A percentile compares a stretch with the other conserved stretches of the same genome.
Conservation (phyloP, 192 early-diverging fungal genomes). For the Podila verticillata region DNA sequence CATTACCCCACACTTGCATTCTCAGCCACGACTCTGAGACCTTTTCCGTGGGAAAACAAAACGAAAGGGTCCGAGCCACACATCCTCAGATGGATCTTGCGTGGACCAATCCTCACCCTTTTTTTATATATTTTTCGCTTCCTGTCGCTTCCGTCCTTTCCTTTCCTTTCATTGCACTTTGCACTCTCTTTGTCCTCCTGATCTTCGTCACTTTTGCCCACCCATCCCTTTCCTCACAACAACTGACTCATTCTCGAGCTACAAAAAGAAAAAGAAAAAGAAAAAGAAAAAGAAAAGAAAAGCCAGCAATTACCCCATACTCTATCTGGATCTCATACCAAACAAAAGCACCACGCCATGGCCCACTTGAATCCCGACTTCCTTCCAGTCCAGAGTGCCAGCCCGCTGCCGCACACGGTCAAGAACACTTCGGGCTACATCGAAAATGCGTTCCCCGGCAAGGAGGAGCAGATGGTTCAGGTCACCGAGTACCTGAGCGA, state of each 20-base stretch:
- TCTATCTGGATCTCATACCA: neutral
- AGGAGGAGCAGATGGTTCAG: slow-evolving; percentile 90
- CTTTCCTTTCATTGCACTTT: too few species aligned
- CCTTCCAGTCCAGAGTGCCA: slow-evolving; percentile 18
- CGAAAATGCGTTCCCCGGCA: slow-evolving; percentile 89
- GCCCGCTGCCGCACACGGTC: slow-evolving; percentile 42
- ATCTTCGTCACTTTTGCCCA: neutral
- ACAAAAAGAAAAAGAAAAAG: neutral
- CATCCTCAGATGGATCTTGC: neutral
- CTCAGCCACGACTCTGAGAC: neutral
- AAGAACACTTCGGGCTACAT: slow-evolving; percentile 73
- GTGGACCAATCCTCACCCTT: neutral
- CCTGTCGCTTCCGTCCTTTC: neutral
- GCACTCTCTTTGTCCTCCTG: neutral
- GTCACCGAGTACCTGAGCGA: slow-evolving; percentile 86
- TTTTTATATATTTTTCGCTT: neutral
- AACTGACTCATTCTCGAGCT: neutral
- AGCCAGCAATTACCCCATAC: too few species aligned
- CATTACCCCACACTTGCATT: too few species aligned
- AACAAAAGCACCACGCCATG: slow-evolving; percentile 9
- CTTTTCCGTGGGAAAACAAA: neutral
- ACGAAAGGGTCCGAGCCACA: neutral
- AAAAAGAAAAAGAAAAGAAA: too few species aligned
- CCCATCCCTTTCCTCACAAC: neutral
- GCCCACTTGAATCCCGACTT: slow-evolving; percentile 20